Base-by-base conservation (phyloP, 1,284 basidiomycete genomes). In the Heterobasidion irregulare region DNA sequence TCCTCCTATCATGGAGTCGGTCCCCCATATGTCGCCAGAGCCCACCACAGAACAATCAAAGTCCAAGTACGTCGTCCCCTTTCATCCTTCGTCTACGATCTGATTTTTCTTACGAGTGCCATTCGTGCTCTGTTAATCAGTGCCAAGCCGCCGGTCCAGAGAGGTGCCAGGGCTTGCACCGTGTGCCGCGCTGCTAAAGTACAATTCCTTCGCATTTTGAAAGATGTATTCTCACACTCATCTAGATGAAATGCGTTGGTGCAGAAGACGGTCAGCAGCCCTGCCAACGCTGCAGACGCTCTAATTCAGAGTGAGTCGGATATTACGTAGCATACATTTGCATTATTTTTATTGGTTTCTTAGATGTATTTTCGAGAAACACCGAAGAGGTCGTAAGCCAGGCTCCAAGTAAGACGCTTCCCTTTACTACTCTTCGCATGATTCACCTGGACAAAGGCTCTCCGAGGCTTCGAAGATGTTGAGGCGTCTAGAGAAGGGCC, bases 401-500 rank as follows among this genome's bases (percentile, higher is more conserved):
- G 89, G 89, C 61, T 91, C 89, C 70, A 92, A 91, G 89, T 92
- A 65, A 75, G 72, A 55, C 47, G 33, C 33, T 46, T 51, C 53
- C 50, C 35, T 36, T 45, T 51, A 46, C 46, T 36, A 8, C 35
- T 45, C 44, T 47, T 53, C 43, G 47, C 36, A n/a, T 50, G 51
- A 50, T 59, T 38, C 38, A 59, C 55, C 50, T 32, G 53, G 19
- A 51, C 10, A 49, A 8, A 91, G 89, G 69, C 73, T 92, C 34
- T 91, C 88, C 44, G 89, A 92, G 66, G 87, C 87, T 45, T 91
- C 89, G 50, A 91, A 91, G 68, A 88, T 91, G 86, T 82, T 92
- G 54, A 81, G 89, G 56, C 82, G 87, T 49, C 75, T 92, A 49
- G 89, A 92, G 73, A 91, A 91, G 66, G 87, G 86, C 47, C 76